These are phyloP conservation scores for Penicillium decumbens DNA, from an alignment of 2,329 filamentous ascomycete species.

Conservation along the genomic window DNA sequence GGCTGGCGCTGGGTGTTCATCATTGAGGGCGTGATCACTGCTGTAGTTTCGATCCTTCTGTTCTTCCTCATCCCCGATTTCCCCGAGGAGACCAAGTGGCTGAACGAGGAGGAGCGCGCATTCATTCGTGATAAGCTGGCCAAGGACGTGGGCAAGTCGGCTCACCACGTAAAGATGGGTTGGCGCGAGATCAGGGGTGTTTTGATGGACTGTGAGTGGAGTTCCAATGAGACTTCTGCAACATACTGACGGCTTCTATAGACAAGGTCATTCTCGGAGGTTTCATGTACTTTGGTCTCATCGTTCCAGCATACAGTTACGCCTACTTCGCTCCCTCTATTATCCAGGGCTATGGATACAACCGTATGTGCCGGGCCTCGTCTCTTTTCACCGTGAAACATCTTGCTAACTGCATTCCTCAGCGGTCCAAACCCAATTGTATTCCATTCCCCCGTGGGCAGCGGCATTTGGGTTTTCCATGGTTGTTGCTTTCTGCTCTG, in stretches of 20 bases:
- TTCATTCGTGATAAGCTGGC: conserved; percentile 64
- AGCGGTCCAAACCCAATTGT: conserved; percentile 50
- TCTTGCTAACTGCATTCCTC: conserved; percentile 4
- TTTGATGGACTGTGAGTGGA: conserved; percentile 59
- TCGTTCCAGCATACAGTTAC: conserved; percentile 72
- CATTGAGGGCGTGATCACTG: conserved; percentile 60
- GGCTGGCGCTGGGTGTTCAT: conserved; percentile 55
- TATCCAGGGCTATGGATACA: conserved; percentile 62
- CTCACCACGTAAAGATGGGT: conserved; percentile 58
- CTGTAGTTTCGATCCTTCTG: conserved; percentile 53
- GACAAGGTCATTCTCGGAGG: conserved; percentile 67
- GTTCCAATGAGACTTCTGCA: background rate
- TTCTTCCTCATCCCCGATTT: conserved; percentile 70
- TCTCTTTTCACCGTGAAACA: background rate
- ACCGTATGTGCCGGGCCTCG: conserved; percentile 24
- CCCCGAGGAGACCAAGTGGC: conserved; percentile 69
- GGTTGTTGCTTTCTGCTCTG: conserved; percentile 66
- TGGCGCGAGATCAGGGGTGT: conserved; percentile 57
- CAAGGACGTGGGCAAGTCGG: conserved; percentile 64
- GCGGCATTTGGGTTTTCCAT: conserved; percentile 76
- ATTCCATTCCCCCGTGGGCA: conserved; percentile 57
- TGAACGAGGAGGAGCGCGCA: conserved; percentile 62
- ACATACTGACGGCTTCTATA: conserved; percentile 20
- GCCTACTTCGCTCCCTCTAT: conserved; percentile 74
- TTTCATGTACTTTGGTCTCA: conserved; percentile 76